Conservation (phyloP, 1,284 basidiomycete genomes). For the Cutaneotrichosporon arboriforme region DNA sequence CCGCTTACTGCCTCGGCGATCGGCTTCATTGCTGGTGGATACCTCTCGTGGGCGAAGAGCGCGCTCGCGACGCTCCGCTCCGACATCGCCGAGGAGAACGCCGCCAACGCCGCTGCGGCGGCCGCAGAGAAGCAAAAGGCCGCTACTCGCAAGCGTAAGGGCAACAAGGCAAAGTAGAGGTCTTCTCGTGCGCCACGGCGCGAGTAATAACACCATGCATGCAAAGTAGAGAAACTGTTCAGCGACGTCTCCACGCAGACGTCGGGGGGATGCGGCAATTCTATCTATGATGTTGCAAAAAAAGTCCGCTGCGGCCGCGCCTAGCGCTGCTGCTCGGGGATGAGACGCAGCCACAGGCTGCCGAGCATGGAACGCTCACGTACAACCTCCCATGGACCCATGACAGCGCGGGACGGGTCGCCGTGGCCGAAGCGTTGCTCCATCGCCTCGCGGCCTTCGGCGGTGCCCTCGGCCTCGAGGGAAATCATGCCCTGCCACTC, state of each 20-base stretch:
- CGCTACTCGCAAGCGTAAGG: constrained; percentile 7
- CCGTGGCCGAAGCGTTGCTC: constrained; percentile 31
- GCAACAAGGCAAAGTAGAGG: constrained; percentile 11
- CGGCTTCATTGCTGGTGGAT: constrained; percentile 63
- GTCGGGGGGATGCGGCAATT: background rate
- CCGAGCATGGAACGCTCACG: constrained; percentile 45
- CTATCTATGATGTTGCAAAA: background rate
- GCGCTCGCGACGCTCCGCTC: constrained; percentile 44
- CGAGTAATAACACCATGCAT: constrained; percentile 1
- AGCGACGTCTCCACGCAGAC: no score
- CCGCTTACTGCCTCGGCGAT: constrained; percentile 58
- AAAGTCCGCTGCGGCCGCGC: background rate
- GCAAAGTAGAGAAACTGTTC: constrained; percentile 1
- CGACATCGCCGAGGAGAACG: constrained; percentile 13
- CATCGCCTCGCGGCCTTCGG: constrained; percentile 40
- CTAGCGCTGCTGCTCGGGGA: constrained; percentile 18
- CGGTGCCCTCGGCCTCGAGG: constrained; percentile 47
- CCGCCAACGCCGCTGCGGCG: constrained; percentile 6
- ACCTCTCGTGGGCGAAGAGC: constrained; percentile 56
- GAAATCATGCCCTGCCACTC: constrained; percentile 46
- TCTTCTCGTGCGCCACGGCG: no score
- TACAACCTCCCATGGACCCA: constrained; percentile 45
- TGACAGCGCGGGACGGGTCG: constrained; percentile 20
- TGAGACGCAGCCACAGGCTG: constrained; percentile 43
- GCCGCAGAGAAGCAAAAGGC: background rate